A percentile compares a stretch with the other conserved stretches of the same genome.
phyloP scores from a whole-genome alignment of 129 eudicot genomes.

The Kitagawia praeruptora region DNA sequence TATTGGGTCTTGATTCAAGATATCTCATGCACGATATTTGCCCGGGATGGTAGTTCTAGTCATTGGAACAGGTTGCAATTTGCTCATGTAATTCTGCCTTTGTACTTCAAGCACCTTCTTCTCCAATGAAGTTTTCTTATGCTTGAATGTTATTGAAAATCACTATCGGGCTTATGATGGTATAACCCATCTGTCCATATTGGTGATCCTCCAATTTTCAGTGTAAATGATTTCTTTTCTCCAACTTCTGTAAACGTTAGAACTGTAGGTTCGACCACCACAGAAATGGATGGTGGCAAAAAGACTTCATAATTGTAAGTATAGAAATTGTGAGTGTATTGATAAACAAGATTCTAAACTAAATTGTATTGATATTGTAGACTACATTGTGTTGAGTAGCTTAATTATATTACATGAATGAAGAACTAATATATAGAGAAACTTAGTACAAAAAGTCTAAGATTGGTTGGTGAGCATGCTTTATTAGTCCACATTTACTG shows the following conservation, averaged over 20 bases:
- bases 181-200: conserved; percentile 28
- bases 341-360: too few relatives aligned
- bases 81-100: neutral
- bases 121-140: neutral
- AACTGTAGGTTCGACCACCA: conserved; percentile 12
- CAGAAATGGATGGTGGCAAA: neutral
- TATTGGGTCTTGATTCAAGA: neutral
- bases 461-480: too few relatives aligned
- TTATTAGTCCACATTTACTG: too few relatives aligned
- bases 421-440: too few relatives aligned
- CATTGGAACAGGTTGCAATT: neutral
- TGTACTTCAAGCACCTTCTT: neutral
- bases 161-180: conserved; percentile 22
- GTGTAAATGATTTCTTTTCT: conserved; percentile 16
- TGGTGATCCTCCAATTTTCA: conserved; percentile 19
- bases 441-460: too few relatives aligned
- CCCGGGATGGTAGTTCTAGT: neutral
- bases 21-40: neutral
- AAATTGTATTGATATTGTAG: too few relatives aligned
- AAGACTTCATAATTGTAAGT: conserved; percentile 12
- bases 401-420: too few relatives aligned
- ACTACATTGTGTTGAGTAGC: too few relatives aligned
- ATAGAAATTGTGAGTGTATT: too few relatives aligned
- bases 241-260: conserved; percentile 19
- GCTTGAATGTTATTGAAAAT: conserved; percentile 17